Evolutionary conservation across 805 yeast species (phyloP).

Genomic region (Candida montana): DNA sequence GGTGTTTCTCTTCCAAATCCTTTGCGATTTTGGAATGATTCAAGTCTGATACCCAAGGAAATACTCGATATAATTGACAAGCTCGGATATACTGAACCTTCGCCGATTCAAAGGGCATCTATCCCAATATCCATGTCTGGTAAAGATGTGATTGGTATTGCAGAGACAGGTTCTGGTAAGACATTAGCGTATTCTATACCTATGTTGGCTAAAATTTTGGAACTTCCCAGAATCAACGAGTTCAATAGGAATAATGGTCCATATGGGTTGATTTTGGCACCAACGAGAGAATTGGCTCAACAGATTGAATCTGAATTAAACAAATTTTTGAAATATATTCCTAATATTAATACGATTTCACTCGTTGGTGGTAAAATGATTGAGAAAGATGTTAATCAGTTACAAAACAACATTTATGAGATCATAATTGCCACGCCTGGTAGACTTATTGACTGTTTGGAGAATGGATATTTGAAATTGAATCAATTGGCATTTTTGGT

Average conservation of each 20-base stretch:
- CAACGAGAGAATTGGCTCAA: slow-evolving; percentile 89
- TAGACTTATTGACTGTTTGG: slow-evolving; percentile 74
- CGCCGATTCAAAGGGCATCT: slow-evolving; percentile 88
- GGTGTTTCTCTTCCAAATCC: slow-evolving; percentile 46
- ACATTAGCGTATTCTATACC: slow-evolving; percentile 83
- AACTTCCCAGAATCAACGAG: slow-evolving; percentile 41
- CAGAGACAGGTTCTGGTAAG: slow-evolving; percentile 96
- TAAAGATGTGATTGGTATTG: slow-evolving; percentile 80
- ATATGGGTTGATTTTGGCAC: slow-evolving; percentile 72
- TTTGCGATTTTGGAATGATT: slow-evolving; percentile 69
- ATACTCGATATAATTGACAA: slow-evolving; percentile 34
- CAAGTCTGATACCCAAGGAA: slow-evolving; percentile 37
- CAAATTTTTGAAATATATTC: slow-evolving; percentile 39
- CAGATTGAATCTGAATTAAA: slow-evolving; percentile 71
- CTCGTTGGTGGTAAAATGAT: slow-evolving; percentile 89
- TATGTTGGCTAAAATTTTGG: slow-evolving; percentile 48
- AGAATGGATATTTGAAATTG: slow-evolving; percentile 56
- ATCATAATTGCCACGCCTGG: slow-evolving; percentile 95
- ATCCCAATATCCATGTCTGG: slow-evolving; percentile 61
- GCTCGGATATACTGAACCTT: slow-evolving; percentile 58
- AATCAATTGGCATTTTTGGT: slow-evolving; percentile 61
- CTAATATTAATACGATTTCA: slow-evolving; percentile 46
- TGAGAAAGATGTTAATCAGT: slow-evolving; percentile 59
- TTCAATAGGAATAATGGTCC: slow-evolving; percentile 57
- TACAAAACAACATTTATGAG: slow-evolving; percentile 59